phyloP scores from a whole-genome alignment of 768 basidiomycete species.

The Pulveroboletus sp. region DNA sequence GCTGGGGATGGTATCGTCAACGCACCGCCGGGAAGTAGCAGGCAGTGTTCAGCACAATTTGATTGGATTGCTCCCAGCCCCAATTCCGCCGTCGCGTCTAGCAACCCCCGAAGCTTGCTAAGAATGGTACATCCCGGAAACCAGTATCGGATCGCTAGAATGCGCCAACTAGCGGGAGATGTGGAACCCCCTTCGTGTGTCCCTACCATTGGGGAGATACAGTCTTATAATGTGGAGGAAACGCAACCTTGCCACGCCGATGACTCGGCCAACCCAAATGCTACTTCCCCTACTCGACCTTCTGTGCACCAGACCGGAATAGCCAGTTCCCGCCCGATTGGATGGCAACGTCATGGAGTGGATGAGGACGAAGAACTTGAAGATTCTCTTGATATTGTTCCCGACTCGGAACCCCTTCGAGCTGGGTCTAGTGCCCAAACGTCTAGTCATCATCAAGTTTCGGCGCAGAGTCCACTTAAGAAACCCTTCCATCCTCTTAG shows the following conservation, averaged over 20 bases:
- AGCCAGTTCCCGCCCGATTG: neutral
- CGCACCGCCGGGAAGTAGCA: conserved; percentile 1
- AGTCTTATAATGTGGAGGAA: conserved; percentile 18
- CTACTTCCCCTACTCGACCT: neutral
- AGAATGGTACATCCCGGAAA: conserved; percentile 34
- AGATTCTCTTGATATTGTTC: conserved; percentile 48
- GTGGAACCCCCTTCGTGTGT: conserved; percentile 17
- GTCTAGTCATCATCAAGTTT: conserved; percentile 1
- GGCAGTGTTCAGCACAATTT: conserved; percentile 12
- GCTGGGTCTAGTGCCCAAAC: conserved; percentile 23
- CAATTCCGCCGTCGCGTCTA: conserved; percentile 16
- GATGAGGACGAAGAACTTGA: conserved; percentile 21
- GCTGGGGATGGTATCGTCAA: neutral
- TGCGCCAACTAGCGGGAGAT: conserved; percentile 21
- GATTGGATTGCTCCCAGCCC: conserved; percentile 21
- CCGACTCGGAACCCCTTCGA: conserved; percentile 58
- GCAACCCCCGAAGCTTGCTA: conserved; percentile 30
- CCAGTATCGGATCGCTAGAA: conserved; percentile 26
- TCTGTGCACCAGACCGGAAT: neutral
- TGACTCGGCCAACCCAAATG: neutral
- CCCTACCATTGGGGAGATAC: conserved; percentile 11
- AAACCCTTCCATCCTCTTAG: conserved; percentile 19
- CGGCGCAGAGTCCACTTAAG: conserved; percentile 12
- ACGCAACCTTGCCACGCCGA: conserved; percentile 11
- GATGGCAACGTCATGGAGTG: neutral